Conservation (phyloP, 345 rosid species). For the Hibiscus mutabilis region DNA sequence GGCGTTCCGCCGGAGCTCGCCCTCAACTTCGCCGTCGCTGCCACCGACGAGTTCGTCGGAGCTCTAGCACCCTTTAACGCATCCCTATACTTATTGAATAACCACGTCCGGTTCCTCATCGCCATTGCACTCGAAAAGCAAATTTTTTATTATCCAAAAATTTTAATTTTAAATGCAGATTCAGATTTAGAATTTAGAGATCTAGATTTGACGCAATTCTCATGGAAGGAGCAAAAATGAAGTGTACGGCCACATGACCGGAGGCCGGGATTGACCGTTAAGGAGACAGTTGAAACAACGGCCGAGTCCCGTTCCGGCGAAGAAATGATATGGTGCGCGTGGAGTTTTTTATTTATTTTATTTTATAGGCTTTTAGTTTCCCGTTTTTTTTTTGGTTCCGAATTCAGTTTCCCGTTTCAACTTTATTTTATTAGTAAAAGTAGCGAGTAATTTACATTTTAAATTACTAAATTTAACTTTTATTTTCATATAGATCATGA, state of each 20-base stretch:
- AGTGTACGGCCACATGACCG: conserved; percentile 15
- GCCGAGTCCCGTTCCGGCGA: conserved; percentile 18
- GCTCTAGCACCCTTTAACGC: conserved; percentile 76
- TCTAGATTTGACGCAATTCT: background rate
- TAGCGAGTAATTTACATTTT: too few species aligned
- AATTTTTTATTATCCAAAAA: background rate
- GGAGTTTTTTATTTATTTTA: too few species aligned
- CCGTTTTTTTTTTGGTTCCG: too few species aligned
- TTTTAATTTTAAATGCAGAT: conserved; percentile 9
- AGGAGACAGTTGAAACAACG: conserved; percentile 6
- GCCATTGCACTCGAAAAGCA: conserved; percentile 42
- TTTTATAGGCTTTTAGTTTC: too few species aligned
- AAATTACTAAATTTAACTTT: too few species aligned
- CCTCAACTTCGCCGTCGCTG: conserved; percentile 11
- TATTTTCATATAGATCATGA: too few species aligned
- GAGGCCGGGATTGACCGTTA: conserved; percentile 8
- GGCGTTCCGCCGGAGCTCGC: conserved; percentile 47
- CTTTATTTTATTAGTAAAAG: too few species aligned
- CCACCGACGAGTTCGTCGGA: conserved; percentile 40
- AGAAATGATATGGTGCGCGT: background rate
- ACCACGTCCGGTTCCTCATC: conserved; percentile 66
- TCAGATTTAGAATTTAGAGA: conserved; percentile 22
- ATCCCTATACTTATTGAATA: conserved; percentile 70
- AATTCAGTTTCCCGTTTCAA: too few species aligned
- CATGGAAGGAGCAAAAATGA: background rate